Evolutionary conservation across 2,329 filamentous ascomycete genomes (phyloP).

Genomic region (Aspergillus floridensis): DNA sequence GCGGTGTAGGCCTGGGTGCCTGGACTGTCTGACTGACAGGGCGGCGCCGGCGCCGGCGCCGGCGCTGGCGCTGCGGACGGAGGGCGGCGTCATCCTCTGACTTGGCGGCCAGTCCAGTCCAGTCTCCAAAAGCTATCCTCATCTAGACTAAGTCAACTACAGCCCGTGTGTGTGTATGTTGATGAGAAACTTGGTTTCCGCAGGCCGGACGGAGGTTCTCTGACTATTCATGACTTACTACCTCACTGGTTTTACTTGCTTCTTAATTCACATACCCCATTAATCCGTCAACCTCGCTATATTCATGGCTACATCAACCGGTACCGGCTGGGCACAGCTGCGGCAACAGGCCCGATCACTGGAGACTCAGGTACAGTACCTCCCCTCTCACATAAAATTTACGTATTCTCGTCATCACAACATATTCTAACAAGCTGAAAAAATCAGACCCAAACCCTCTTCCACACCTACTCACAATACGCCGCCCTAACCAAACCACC

Average conservation of each 20-base stretch:
- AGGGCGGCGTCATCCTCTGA: neutral
- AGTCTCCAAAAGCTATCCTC: neutral
- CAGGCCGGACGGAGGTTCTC: neutral
- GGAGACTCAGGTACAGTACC: constrained; percentile 76
- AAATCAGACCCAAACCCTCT: constrained; percentile 70
- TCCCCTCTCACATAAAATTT: neutral
- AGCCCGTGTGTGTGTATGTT: too few relatives aligned
- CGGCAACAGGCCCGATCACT: constrained; percentile 86
- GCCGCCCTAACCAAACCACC: constrained; percentile 76
- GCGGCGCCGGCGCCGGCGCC: neutral
- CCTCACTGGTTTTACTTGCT: too few relatives aligned
- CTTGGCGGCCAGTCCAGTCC: neutral
- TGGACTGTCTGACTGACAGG: neutral
- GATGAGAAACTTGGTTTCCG: neutral
- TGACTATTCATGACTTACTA: too few relatives aligned
- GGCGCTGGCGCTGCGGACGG: neutral
- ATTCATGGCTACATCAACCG: constrained; percentile 55
- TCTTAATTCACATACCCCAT: neutral
- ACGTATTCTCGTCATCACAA: neutral
- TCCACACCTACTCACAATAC: constrained; percentile 81
- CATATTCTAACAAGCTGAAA: too few relatives aligned
- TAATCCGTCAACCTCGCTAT: neutral
- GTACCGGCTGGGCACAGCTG: constrained; percentile 83
- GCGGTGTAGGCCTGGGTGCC: neutral
- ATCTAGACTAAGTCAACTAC: neutral